Evolutionary conservation across 768 basidiomycete species (phyloP), one percentile per base, ranked within the genome.

Genomic region (Termitomyces sp.): DNA sequence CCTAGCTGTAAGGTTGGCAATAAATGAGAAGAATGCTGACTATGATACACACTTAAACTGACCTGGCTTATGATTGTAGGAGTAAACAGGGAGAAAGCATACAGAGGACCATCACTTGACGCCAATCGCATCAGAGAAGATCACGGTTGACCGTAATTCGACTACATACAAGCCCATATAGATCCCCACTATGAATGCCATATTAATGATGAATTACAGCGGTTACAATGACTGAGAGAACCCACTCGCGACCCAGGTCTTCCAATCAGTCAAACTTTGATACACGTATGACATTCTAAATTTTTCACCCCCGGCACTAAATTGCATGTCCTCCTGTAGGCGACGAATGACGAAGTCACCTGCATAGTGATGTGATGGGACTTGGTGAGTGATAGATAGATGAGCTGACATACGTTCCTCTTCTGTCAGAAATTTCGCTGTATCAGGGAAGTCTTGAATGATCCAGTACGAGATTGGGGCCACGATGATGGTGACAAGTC

Each of bases 401-500:
- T 8, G 32, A 14, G 5, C 42, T 2, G 20, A 75, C 77, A 52
- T 69, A 82, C 86, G 79, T 70, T 92, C 91, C 37, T 79, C 70
- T 38, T 85, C 81, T 7, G 78, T 83, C 43, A 93, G 74, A 72
- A 92, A 93, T 61, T 79, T 86, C 1, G 90, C 88, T 0, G 80
- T 85, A 57, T 90, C 88, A 1, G 91, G 89, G 70, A 92, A 92
- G 71, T 92, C 90, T 66, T 88, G 82, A 25, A 94, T 81, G 53
- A 92, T 72, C 82, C 86, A 92, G 75, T 82, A 92, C 0, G 89
- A 88, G 3, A 77, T 77, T 8, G 83, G 55, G 9, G 83, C 83
- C 48, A 81, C 78, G 3, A 88, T 29, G 38, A 92, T 76, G 0
- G 91, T 92, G 40, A 84, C 75, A 45, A 91, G 73, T 2, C 91